phyloP scores from a whole-genome alignment of 2,329 filamentous ascomycete species.

The Cytospora piceae region DNA sequence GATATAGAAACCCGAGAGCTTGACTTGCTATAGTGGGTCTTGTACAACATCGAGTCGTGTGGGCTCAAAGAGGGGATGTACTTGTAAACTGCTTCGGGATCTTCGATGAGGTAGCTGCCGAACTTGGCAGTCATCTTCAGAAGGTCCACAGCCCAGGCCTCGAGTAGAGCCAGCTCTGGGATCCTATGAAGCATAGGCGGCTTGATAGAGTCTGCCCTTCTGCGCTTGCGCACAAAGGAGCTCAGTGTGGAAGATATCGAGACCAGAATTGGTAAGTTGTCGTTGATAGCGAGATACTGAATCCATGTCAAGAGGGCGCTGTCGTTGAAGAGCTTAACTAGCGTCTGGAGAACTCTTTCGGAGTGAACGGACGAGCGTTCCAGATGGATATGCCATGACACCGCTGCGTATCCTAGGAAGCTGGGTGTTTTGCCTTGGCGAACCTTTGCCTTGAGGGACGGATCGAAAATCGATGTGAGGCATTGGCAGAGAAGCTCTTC shows the following conservation, averaged over 20 bases:
- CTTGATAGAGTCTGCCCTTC: slow-evolving; percentile 25
- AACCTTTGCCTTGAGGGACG: slow-evolving; percentile 3
- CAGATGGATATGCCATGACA: slow-evolving; percentile 34
- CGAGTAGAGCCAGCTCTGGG: slow-evolving; percentile 31
- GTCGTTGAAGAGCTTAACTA: slow-evolving; percentile 33
- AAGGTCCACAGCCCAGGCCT: slow-evolving; percentile 34
- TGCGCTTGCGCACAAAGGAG: slow-evolving; percentile 26
- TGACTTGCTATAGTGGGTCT: slow-evolving; percentile 31
- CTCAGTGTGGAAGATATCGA: slow-evolving; percentile 26
- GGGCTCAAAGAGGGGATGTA: slow-evolving; percentile 36
- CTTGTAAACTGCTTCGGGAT: slow-evolving; percentile 35
- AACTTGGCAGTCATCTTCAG: slow-evolving; percentile 34
- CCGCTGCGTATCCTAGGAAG: slow-evolving; percentile 32
- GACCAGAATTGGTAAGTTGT: slow-evolving; percentile 2
- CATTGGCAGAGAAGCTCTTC: slow-evolving; percentile 12
- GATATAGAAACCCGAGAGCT: slow-evolving; percentile 30
- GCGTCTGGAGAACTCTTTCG: slow-evolving; percentile 28
- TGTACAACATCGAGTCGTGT: slow-evolving; percentile 32
- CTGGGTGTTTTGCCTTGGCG: background rate
- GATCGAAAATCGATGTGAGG: background rate
- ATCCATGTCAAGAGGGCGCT: slow-evolving; percentile 35
- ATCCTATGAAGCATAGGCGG: slow-evolving; percentile 29
- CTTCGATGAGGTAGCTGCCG: slow-evolving; percentile 32
- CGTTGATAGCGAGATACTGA: slow-evolving; percentile 32
- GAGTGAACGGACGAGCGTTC: slow-evolving; percentile 27